Base-by-base conservation (phyloP, 2,329 filamentous ascomycete genomes). In the Colletotrichum sp. region DNA sequence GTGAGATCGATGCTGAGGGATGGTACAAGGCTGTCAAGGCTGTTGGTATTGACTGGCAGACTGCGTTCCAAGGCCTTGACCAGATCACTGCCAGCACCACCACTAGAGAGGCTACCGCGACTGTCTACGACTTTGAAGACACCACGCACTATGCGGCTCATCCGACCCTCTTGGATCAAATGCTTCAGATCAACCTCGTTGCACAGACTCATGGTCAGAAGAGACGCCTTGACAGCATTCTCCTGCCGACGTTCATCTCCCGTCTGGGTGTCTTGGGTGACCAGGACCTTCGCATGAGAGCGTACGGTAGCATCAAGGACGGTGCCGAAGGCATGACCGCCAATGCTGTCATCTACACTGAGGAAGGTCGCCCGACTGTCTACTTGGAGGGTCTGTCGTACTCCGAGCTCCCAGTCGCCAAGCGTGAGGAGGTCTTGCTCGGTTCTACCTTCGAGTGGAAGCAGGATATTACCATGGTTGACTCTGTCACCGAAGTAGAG, bases 111-210 rank as follows among this genome's bases (percentile, higher is more conserved):
- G 72, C 72, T 5, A 62, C 72, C 2, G 72, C 72, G 0, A 71
- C 72, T 15, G 72, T 75, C 16, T 75, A 71, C 39, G 72, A 75
- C 24, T 75, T 75, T 1, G 72, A 75, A 10, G 70, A 73, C 12
- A 76, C 62, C 8, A 72, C 65, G 4, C 70, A 32, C 10, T 76
- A 76, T 6, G 70, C 70, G 4, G 69, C 65, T 6, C 73, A 76
- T 13, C 73, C 73, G 1, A 73, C 73, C 2, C 36, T 76, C 6
- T 3, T 76, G 15, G 73, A 76, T 12, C 73, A 76, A 18, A 64
- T 72, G 32, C 60, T 76, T 9, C 73, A 76, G 13, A 72, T 73
- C 55, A 69, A 72, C 9, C 57, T 73, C 6, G 63, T 76, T 4
- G 73, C 73, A 13, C 57, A 63, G 18, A 72, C 70, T 2, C 57